Base-by-base conservation (phyloP, 495 filamentous ascomycete species). In the Thermothielavioides terrestris region DNA sequence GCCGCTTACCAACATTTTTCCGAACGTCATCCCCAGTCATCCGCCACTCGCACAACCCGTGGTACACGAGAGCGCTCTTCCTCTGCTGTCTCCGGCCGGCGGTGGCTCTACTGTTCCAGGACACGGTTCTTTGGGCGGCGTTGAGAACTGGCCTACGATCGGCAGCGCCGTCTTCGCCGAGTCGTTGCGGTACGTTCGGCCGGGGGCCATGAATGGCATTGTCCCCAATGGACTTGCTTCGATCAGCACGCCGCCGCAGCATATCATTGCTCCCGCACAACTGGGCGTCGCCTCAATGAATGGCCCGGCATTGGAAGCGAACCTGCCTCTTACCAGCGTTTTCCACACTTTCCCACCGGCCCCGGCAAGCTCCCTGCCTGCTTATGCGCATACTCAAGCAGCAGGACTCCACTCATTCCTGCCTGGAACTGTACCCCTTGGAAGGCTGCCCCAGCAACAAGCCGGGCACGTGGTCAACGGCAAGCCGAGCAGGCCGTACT, bases 1-100 rank as follows among this genome's bases (percentile, higher is more conserved):
- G 10, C 55, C 60, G 0, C 47, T 65, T 11, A 55, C 55, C 1
- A 59, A 61, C 31, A 25, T 61, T 4, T 61, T 61, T 21, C 55
- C 55, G 1, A 42, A 55, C 17, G 48, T 48, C 4, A 21, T 39
- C 23, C 8, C 38, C 3, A 35, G 6, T 10, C 30, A 32, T 2
- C 4, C 18, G 4, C n/a, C 17, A n/a, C 47, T 20, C 25, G 27
- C 27, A 3, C 14, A 20, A 26, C 4, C 23, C 12, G 11, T 7
- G 3, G 20, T n/a, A 26, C 6, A 9, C 11, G 36, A 27, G 17
- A 6, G 40, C 4, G 4, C 17, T 11, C 20, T 36, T 5, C 39
- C 40, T 12, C 31, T 22, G 18, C 1, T 5, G n/a, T n/a, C 25
- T 1, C 45, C 21, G 6, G 23, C 28, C 2, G 21, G 15, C 23